Evolutionary conservation across 208 protist species (phyloP).

Genomic region (Tritrichomonas musculus): DNA sequence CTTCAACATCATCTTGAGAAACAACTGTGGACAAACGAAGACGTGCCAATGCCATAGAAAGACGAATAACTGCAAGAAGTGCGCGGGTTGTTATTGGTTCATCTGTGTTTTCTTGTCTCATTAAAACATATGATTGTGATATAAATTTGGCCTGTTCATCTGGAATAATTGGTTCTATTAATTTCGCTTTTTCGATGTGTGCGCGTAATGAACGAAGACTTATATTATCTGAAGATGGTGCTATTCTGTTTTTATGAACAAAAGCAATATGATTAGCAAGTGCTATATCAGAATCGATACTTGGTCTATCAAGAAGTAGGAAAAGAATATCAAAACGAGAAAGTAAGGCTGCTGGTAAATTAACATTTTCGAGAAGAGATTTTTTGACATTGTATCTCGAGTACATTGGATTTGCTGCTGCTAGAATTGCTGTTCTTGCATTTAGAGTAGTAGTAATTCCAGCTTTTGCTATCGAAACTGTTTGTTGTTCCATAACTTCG

Average conservation of each 20-base stretch:
- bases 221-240: conserved; percentile 36
- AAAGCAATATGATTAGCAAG: conserved; percentile 72
- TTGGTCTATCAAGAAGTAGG: conserved; percentile 65
- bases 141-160: conserved; percentile 56
- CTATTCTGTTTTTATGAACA: conserved; percentile 51
- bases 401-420: conserved; percentile 93
- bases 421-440: conserved; percentile 73
- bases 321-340: conserved; percentile 74
- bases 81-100: conserved; percentile 48
- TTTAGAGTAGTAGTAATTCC: conserved; percentile 19
- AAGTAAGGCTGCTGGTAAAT: conserved; percentile 83
- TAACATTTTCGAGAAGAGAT: conserved; percentile 48
- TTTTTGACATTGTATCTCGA: conserved; percentile 80
- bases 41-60: conserved; percentile 63
- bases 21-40: conserved; percentile 53
- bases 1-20: conserved; percentile 58
- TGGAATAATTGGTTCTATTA: conserved; percentile 54
- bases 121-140: conserved; percentile 56
- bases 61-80: conserved; percentile 66
- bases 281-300: conserved; percentile 68
- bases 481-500: conserved; percentile 83
- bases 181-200: conserved; percentile 38
- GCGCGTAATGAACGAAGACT: conserved; percentile 27
- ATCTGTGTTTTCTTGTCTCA: conserved; percentile 47
- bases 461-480: conserved; percentile 94